Evolutionary conservation across 768 basidiomycete genomes (phyloP).

Genomic region (Suillus plorans): DNA sequence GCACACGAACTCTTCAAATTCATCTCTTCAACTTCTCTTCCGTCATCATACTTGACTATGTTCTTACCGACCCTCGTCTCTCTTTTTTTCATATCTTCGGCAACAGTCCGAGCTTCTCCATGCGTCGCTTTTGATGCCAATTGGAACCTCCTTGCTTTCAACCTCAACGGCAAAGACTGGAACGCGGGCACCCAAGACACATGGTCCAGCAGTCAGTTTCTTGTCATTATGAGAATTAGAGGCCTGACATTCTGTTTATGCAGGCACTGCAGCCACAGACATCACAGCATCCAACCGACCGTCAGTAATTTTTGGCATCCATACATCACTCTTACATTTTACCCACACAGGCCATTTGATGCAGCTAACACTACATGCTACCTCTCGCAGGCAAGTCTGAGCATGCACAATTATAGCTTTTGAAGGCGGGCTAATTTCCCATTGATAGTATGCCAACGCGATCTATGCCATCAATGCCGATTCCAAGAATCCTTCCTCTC

Average conservation of each 20-base stretch:
- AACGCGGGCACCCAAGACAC: conserved; percentile 68
- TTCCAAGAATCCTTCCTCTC: conserved; percentile 57
- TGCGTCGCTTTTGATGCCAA: conserved; percentile 79
- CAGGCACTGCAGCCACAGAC: conserved; percentile 48
- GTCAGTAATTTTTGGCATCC: conserved; percentile 36
- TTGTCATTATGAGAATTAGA: neutral
- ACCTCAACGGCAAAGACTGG: conserved; percentile 82
- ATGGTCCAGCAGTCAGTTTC: conserved; percentile 57
- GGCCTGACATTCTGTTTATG: conserved; percentile 7
- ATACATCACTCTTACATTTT: conserved; percentile 6
- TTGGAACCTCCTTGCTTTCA: conserved; percentile 88
- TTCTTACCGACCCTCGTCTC: conserved; percentile 45
- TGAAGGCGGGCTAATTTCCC: conserved; percentile 8
- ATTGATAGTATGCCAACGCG: conserved; percentile 71
- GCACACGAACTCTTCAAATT: neutral
- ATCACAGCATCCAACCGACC: conserved; percentile 77
- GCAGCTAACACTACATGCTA: conserved; percentile 66
- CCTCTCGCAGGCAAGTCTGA: conserved; percentile 54
- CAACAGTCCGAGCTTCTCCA: conserved; percentile 39
- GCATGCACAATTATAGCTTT: conserved; percentile 9
- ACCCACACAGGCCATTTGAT: conserved; percentile 56
- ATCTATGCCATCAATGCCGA: conserved; percentile 85
- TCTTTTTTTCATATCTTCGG: conserved; percentile 48
- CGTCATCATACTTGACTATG: conserved; percentile 28
- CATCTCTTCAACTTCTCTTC: neutral